phyloP scores from a whole-genome alignment of 129 eudicot genomes.

The Helichrysum umbraculigerum region DNA sequence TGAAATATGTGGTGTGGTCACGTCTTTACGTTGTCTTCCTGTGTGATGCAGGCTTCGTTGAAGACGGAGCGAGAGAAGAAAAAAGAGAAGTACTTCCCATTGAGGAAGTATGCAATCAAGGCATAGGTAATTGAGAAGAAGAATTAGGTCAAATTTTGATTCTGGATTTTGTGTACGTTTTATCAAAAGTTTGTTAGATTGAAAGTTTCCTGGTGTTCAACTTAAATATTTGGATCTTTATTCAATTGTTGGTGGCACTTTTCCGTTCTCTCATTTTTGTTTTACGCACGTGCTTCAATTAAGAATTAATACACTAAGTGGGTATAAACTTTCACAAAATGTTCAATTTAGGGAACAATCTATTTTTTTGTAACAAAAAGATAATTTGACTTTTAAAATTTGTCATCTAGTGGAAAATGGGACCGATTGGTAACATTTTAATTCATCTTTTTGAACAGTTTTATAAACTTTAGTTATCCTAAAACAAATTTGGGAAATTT shows the following conservation, averaged over 20 bases:
- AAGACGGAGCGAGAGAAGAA: conserved; percentile 52
- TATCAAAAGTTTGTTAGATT: conserved; percentile 11
- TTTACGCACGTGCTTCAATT: background rate
- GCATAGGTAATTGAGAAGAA: conserved; percentile 12
- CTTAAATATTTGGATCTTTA: conserved; percentile 4
- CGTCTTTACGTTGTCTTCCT: background rate
- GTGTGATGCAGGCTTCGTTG: conserved; percentile 36
- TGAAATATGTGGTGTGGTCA: background rate
- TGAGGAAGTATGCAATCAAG: conserved; percentile 34
- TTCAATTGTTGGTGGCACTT: background rate
- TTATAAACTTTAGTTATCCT: too few species aligned
- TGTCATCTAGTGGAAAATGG: too few species aligned
- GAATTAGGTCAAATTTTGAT: background rate
- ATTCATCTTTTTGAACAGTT: too few species aligned
- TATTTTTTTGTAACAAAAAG: too few species aligned
- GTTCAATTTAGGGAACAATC: too few species aligned
- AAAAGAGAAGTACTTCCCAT: conserved; percentile 52
- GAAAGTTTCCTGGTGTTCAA: background rate
- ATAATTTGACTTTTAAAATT: too few species aligned
- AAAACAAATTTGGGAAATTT: background rate
- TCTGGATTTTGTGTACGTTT: conserved; percentile 19
- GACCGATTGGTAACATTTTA: too few species aligned
- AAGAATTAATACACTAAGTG: too few species aligned
- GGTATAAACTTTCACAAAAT: too few species aligned
- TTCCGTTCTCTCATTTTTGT: background rate